Base-by-base conservation (phyloP, 768 basidiomycete genomes). In the Calocera cornea region DNA sequence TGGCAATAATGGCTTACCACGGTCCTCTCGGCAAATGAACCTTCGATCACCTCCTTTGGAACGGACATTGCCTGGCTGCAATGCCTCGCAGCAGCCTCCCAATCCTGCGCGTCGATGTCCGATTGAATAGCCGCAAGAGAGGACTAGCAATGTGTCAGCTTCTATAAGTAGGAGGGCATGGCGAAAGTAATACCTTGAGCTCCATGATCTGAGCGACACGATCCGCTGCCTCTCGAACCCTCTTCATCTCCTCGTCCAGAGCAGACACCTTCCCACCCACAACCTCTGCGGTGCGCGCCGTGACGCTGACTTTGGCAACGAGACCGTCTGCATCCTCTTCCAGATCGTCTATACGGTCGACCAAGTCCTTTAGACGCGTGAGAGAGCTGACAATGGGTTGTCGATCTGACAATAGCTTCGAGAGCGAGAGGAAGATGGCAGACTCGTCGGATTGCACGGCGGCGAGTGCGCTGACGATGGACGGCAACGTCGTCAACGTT, bases 121-220 rank as follows among this genome's bases (percentile, higher is more conserved):
- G 79, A 72, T 54, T 84, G 80, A 16, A 88, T 76, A 24, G 80
- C 81, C 2, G 79, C 75, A 47, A 89, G 77, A 1, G 95, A 88
- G 0, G 84, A 83, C 83, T 92, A 79, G 11, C 80, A 77, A 67
- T 38, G 75, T 77, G 68, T 76, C 41, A 54, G 64, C 47, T 64
- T 50, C 68, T 50, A 34, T 12, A 14, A 10, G 2, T 8, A 41
- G 14, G 34, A 10, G 64, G 0, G 27, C 66, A 69, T 65, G 10
- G 63, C 8, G n/a, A n/a, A n/a, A n/a, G 31, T 24, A 34, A 65
- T 69, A 91, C 94, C 84, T 97, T 97, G 71, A 99, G 84, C 69
- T 98, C 97, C 80, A 97, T 89, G 41, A 97, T 92, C 74, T 93
- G 91, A 2, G 86, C 87, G 11, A 98, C 91, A 64, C 91, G 84